Evolutionary conservation across 208 protist genomes (phyloP).

Genomic region (Wallacemonas sp.): DNA sequence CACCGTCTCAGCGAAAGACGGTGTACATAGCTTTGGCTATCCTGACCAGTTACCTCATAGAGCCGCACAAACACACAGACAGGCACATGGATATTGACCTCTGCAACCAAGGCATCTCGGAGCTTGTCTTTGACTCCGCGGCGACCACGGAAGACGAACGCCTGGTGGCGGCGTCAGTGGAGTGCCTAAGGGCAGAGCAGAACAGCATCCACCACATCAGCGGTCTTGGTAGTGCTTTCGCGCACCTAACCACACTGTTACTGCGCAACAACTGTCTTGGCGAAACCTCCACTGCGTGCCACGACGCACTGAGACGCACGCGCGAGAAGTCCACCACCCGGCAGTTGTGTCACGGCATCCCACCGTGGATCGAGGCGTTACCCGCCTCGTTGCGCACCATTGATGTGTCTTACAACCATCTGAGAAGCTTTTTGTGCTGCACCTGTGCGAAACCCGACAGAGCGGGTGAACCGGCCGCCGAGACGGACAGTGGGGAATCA

Average conservation of each 20-base stretch:
- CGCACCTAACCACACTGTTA: conserved; percentile 48
- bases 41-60: too few relatives aligned
- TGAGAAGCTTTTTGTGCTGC: conserved; percentile 55
- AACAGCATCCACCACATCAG: conserved; percentile 58
- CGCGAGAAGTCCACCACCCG: background rate
- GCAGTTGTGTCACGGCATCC: conserved; percentile 30
- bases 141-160: conserved; percentile 44
- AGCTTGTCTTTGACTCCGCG: conserved; percentile 58
- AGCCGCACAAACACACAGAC: too few relatives aligned
- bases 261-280: conserved; percentile 74
- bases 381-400: conserved; percentile 60
- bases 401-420: conserved; percentile 70
- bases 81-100: conserved; percentile 88
- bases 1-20: too few relatives aligned
- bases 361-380: conserved; percentile 59
- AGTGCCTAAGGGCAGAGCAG: conserved; percentile 33
- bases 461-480: background rate
- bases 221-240: conserved; percentile 59
- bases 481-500: too few relatives aligned
- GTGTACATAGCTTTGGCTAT: too few relatives aligned
- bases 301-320: conserved; percentile 9
- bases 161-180: conserved; percentile 34
- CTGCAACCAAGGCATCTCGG: conserved; percentile 49
- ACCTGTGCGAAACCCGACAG: conserved; percentile 19
- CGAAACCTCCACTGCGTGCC: conserved; percentile 18